phyloP scores from a whole-genome alignment of 495 filamentous ascomycete species.

The Sphaerosporella brunnea region DNA sequence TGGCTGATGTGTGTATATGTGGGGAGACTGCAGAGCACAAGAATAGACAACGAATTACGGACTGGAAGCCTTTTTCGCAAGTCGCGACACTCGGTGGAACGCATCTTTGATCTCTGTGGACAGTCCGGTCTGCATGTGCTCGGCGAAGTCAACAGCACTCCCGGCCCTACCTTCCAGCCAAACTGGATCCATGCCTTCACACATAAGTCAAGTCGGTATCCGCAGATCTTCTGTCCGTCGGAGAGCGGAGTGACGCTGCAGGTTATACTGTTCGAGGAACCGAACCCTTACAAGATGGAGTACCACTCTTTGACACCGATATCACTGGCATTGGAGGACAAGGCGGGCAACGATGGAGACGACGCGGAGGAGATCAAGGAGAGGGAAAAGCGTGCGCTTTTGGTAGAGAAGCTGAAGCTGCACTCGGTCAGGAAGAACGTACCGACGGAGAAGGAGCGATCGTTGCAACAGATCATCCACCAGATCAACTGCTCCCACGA shows the following conservation, averaged over 20 bases:
- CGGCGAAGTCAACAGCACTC: conserved; percentile 49
- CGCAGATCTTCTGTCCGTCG: conserved; percentile 52
- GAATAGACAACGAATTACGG: conserved; percentile 74
- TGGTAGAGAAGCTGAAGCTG: conserved; percentile 78
- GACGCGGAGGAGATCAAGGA: conserved; percentile 42
- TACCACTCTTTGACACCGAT: conserved; percentile 88
- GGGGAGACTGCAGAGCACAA: conserved; percentile 37
- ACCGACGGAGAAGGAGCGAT: conserved; percentile 64
- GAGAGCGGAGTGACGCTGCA: conserved; percentile 50
- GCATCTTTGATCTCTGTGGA: conserved; percentile 72
- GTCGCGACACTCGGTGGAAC: conserved; percentile 59
- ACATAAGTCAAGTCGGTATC: conserved; percentile 38
- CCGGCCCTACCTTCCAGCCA: conserved; percentile 37
- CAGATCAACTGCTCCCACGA: conserved; percentile 96
- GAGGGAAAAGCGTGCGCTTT: conserved; percentile 35
- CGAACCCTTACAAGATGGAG: conserved; percentile 79
- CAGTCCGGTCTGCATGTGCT: conserved; percentile 69
- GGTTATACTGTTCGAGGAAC: conserved; percentile 73
- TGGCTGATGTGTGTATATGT: not conserved
- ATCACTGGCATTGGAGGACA: conserved; percentile 69
- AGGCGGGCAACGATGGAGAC: conserved; percentile 40
- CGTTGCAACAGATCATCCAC: conserved; percentile 66
- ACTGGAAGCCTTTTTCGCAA: conserved; percentile 68
- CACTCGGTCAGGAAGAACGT: conserved; percentile 66
- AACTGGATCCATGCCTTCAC: conserved; percentile 54